A percentile compares a stretch with the other conserved stretches of the same genome.
Evolutionary conservation across 2,329 filamentous ascomycete genomes (phyloP).

Genomic region (Alternaria ventricosa): DNA sequence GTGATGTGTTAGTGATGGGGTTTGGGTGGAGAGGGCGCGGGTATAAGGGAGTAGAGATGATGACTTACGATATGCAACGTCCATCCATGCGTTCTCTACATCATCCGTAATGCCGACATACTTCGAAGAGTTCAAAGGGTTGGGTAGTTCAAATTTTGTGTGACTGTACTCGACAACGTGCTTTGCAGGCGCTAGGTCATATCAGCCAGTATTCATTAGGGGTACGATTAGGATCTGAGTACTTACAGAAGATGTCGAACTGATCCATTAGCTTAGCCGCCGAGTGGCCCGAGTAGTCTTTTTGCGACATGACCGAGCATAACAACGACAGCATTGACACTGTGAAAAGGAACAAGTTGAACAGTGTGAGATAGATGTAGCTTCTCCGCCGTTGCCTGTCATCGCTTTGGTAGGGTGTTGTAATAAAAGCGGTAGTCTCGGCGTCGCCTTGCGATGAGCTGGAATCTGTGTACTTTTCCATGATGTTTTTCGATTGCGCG

Average conservation of each 20-base stretch:
- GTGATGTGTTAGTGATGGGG: neutral
- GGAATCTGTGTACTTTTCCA: slow-evolving; percentile 38
- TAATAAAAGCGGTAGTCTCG: slow-evolving; percentile 40
- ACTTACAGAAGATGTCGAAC: slow-evolving; percentile 39
- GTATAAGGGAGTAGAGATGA: neutral
- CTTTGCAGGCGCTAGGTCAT: slow-evolving; percentile 33
- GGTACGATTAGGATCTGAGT: accelerated
- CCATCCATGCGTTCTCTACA: slow-evolving; percentile 65
- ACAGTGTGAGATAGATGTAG: slow-evolving; percentile 38
- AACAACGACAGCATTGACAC: slow-evolving; percentile 39
- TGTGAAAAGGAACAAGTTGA: slow-evolving; percentile 44
- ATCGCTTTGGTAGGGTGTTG: slow-evolving; percentile 29
- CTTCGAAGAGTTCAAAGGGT: slow-evolving; percentile 40
- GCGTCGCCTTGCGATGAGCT: slow-evolving; percentile 26
- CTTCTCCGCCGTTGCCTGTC: slow-evolving; percentile 26
- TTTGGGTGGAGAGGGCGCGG: neutral
- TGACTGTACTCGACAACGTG: slow-evolving; percentile 37
- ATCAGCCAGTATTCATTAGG: neutral
- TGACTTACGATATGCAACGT: slow-evolving; percentile 56
- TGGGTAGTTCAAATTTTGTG: slow-evolving; percentile 35
- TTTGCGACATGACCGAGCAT: slow-evolving; percentile 42
- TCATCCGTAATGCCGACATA: slow-evolving; percentile 64
- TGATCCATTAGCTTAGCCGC: slow-evolving; percentile 42
- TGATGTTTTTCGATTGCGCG: slow-evolving; percentile 7
- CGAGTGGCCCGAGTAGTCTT: slow-evolving; percentile 27